Conservation (phyloP, 441 rosid genomes). For the Jatropha podagrica region DNA sequence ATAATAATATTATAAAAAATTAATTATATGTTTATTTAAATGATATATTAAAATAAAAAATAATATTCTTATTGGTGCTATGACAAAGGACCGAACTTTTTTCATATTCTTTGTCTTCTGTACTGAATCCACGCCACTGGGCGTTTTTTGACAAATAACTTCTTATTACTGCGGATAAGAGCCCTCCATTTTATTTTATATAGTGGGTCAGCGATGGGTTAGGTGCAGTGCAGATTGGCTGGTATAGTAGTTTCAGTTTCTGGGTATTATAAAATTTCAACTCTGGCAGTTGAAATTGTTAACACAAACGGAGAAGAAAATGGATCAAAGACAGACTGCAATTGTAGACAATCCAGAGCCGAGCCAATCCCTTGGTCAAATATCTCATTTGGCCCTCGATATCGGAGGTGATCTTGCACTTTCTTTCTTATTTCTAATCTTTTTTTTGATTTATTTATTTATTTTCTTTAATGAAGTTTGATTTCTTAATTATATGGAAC, state of each 20-base stretch:
- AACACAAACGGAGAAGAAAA: conserved; percentile 3
- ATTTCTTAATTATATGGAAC: background rate
- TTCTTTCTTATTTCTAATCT: background rate
- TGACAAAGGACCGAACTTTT: background rate
- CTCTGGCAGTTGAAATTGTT: background rate
- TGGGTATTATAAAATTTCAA: conserved; percentile 12
- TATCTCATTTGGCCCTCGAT: conserved; percentile 84
- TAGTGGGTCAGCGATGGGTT: conserved; percentile 26
- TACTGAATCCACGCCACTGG: background rate
- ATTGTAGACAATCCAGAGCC: conserved; percentile 23
- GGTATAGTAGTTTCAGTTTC: conserved; percentile 3
- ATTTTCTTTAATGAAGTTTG: background rate
- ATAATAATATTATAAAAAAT: too few species aligned
- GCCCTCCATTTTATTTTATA: background rate
- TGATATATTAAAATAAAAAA: too few species aligned
- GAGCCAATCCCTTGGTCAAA: conserved; percentile 36
- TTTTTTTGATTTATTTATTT: background rate
- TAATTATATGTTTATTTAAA: too few species aligned
- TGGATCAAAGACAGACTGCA: conserved; percentile 27
- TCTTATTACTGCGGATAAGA: background rate
- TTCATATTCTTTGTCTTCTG: background rate
- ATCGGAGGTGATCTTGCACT: conserved; percentile 67
- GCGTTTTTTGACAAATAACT: background rate
- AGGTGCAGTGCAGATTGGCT: conserved; percentile 16
- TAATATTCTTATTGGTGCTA: too few species aligned